Percentiles rank a stretch among this genome's conserved stretches.
Evolutionary conservation across 306 rosid genomes (phyloP).

Genomic region (Gillenia trifoliata): DNA sequence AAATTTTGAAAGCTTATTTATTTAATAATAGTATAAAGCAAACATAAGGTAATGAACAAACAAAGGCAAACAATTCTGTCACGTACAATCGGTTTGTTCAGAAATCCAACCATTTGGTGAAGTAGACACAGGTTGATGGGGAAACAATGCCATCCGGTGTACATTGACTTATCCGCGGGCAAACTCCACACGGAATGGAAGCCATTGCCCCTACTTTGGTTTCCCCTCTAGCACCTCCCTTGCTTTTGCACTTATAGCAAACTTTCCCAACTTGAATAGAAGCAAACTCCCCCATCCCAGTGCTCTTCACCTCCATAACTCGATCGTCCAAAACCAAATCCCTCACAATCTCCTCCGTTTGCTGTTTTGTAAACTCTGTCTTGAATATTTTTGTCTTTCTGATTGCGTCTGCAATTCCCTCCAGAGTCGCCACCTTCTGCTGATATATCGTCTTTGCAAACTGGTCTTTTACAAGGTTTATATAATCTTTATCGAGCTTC

Average conservation of each 20-base stretch:
- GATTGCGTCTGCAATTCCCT: conserved; percentile 35
- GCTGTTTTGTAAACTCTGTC: conserved; percentile 32
- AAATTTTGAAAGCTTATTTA: too few species aligned
- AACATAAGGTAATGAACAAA: too few species aligned
- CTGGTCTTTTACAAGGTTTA: conserved; percentile 30
- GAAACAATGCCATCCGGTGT: conserved; percentile 64
- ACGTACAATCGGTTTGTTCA: conserved; percentile 19
- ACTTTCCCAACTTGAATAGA: conserved; percentile 44
- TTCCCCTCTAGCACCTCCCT: conserved; percentile 40
- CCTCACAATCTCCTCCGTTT: conserved; percentile 50
- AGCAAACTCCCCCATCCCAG: conserved; percentile 56
- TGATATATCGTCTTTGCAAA: conserved; percentile 33
- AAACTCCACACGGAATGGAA: conserved; percentile 74
- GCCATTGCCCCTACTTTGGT: conserved; percentile 42
- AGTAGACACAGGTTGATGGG: conserved; percentile 59
- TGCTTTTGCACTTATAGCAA: conserved; percentile 55
- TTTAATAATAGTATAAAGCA: too few species aligned
- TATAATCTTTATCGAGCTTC: conserved; percentile 39
- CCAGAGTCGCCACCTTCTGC: conserved; percentile 46
- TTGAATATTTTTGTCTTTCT: conserved; percentile 22
- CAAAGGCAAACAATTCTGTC: too few species aligned
- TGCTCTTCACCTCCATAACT: conserved; percentile 53
- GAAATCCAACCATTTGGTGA: conserved; percentile 63
- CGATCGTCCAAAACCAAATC: conserved; percentile 60
- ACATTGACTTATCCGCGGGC: conserved; percentile 55